phyloP scores from a whole-genome alignment of 1,139 yeast species.

The Pichia sp. region DNA sequence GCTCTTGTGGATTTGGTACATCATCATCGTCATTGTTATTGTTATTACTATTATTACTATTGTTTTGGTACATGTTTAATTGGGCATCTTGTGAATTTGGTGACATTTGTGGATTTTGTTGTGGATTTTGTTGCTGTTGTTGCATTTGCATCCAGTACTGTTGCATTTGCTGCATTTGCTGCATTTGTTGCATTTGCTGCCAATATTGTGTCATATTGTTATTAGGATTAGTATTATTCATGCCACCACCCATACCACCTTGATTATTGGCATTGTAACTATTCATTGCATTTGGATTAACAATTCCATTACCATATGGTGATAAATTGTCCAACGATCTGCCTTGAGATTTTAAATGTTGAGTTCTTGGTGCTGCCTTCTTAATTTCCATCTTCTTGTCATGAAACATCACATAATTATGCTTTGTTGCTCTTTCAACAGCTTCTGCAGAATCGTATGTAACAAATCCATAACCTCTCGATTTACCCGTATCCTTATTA shows the following conservation, averaged over 20 bases:
- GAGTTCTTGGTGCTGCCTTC: slow-evolving; percentile 94
- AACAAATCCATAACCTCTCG: slow-evolving; percentile 96
- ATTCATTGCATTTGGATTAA: neutral
- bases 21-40: slow-evolving; percentile 28
- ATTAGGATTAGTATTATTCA: slow-evolving; percentile 12
- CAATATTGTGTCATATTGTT: slow-evolving; percentile 72
- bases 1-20: slow-evolving; percentile 31
- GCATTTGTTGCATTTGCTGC: slow-evolving; percentile 52
- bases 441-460: slow-evolving; percentile 96
- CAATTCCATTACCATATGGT: neutral
- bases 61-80: slow-evolving; percentile 17
- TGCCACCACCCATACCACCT: neutral
- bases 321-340: slow-evolving; percentile 25
- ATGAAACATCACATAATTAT: slow-evolving; percentile 74
- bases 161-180: slow-evolving; percentile 44
- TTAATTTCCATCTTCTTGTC: slow-evolving; percentile 94
- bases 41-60: slow-evolving; percentile 18
- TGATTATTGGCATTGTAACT: neutral
- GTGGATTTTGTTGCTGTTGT: slow-evolving; percentile 18
- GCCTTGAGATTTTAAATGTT: slow-evolving; percentile 31
- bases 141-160: slow-evolving; percentile 24
- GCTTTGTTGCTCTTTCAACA: slow-evolving; percentile 83
- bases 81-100: slow-evolving; percentile 16
- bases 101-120: slow-evolving; percentile 6
- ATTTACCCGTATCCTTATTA: slow-evolving; percentile 95